A percentile compares a stretch with the other conserved stretches of the same genome.
phyloP scores from a whole-genome alignment of 441 rosid genomes.

The Eruca vesicaria region DNA sequence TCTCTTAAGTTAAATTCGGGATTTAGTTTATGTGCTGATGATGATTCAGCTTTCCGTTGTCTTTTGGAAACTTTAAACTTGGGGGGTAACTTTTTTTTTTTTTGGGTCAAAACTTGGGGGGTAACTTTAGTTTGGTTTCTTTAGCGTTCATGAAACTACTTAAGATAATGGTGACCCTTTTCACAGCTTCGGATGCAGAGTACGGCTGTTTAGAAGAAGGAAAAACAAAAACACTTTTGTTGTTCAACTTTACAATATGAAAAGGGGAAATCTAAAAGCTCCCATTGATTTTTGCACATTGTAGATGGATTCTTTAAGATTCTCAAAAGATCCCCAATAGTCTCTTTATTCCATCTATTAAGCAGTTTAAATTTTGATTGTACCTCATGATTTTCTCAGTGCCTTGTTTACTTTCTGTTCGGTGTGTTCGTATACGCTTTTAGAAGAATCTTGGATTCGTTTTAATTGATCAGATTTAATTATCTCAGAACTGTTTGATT shows the following conservation, averaged over 20 bases:
- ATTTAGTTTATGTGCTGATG: not conserved
- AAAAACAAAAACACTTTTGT: not conserved
- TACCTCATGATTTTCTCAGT: conserved; percentile 12
- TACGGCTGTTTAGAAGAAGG: not conserved
- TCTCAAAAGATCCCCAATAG: conserved; percentile 23
- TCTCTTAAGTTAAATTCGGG: not conserved
- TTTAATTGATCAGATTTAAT: not conserved
- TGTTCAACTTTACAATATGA: not conserved
- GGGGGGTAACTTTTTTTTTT: no score
- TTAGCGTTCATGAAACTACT: conserved; percentile 8
- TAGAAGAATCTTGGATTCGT: conserved; percentile 1
- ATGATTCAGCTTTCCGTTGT: not conserved
- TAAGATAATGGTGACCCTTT: not conserved
- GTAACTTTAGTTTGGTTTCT: not conserved
- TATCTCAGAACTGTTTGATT: not conserved
- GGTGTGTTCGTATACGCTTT: conserved; percentile 9
- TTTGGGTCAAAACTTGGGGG: no score
- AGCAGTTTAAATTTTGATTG: not conserved
- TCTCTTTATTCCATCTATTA: not conserved
- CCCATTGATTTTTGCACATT: not conserved
- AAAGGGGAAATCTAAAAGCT: conserved; percentile 18
- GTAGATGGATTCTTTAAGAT: conserved; percentile 25
- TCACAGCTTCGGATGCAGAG: not conserved
- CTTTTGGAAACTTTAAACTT: no score
- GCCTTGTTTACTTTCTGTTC: not conserved